Percentiles rank a stretch among this genome's conserved stretches.
These are phyloP conservation scores for Zizania latifolia DNA, from an alignment of 176 grass and related monocot species.

Conservation along the genomic window DNA sequence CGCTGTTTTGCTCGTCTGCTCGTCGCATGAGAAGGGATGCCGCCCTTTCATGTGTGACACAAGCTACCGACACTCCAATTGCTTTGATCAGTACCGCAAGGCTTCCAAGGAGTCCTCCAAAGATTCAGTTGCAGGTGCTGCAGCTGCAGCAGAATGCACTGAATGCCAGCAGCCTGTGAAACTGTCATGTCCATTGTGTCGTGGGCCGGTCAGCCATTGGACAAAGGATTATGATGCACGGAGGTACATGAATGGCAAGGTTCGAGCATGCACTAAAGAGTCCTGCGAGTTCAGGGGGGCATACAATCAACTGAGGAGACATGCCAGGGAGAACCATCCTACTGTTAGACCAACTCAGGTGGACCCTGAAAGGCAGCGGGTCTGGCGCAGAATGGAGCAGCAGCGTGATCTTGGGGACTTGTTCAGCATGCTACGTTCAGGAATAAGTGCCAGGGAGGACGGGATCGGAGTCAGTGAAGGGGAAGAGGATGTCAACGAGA, in stretches of 20 bases:
- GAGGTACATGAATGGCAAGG: constrained; percentile 58
- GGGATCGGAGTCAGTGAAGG: constrained; percentile 22
- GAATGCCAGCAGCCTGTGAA: constrained; percentile 33
- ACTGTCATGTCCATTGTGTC: constrained; percentile 58
- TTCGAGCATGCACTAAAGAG: constrained; percentile 60
- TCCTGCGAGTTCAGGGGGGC: constrained; percentile 58
- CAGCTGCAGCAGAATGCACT: constrained; percentile 24
- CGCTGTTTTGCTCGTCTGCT: constrained; percentile 69
- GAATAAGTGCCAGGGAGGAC: constrained; percentile 27
- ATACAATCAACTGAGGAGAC: constrained; percentile 66
- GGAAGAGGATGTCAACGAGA: constrained; percentile 30
- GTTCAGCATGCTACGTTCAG: constrained; percentile 71
- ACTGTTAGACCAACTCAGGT: constrained; percentile 53
- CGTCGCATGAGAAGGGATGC: constrained; percentile 70
- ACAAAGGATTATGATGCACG: constrained; percentile 54
- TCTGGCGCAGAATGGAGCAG: constrained; percentile 81
- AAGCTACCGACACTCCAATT: constrained; percentile 68
- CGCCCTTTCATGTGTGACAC: constrained; percentile 83
- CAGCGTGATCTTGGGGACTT: constrained; percentile 76
- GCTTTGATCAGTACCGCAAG: constrained; percentile 68
- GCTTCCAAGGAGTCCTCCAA: constrained; percentile 57
- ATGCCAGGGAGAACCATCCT: constrained; percentile 74
- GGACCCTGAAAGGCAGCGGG: constrained; percentile 63
- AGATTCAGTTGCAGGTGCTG: no score
- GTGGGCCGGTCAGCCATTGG: constrained; percentile 58